Conservation (phyloP, 2,329 filamentous ascomycete genomes). For the Colletotrichum gloeosporioides region DNA sequence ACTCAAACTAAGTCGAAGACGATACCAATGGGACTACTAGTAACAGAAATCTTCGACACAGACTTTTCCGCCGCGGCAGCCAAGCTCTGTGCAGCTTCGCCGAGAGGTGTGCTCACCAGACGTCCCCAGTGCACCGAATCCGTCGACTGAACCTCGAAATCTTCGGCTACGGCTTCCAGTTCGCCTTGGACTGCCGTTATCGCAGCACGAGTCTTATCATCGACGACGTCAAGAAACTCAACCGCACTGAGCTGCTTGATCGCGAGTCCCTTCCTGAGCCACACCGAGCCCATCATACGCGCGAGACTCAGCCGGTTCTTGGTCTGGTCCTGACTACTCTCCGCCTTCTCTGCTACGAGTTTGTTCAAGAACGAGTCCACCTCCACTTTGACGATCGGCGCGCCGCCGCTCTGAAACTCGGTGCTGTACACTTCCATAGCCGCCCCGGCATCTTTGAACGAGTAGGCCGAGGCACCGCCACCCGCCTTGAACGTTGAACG, state of each 20-base stretch:
- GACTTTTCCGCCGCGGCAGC: neutral
- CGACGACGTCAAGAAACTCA: neutral
- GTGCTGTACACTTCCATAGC: neutral
- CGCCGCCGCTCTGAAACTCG: neutral
- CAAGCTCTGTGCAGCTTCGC: neutral
- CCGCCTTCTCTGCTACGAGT: neutral
- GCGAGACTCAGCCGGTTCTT: neutral
- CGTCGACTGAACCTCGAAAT: neutral
- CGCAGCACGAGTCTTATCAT: neutral
- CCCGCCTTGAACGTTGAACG: neutral
- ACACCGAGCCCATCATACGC: neutral
- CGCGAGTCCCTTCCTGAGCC: neutral
- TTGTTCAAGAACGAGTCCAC: neutral
- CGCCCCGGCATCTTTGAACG: neutral
- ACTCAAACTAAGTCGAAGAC: neutral
- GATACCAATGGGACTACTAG: neutral
- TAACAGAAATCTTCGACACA: neutral
- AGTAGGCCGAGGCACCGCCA: neutral
- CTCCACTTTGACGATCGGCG: neutral
- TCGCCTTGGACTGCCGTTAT: neutral
- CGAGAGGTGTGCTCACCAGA: neutral
- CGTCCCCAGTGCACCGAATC: neutral
- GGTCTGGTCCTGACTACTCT: neutral
- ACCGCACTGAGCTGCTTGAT: neutral
- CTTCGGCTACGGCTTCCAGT: neutral